Evolutionary conservation across 441 rosid species (phyloP), one percentile per base, ranked within the genome.

Genomic region (Manihot esculenta): DNA sequence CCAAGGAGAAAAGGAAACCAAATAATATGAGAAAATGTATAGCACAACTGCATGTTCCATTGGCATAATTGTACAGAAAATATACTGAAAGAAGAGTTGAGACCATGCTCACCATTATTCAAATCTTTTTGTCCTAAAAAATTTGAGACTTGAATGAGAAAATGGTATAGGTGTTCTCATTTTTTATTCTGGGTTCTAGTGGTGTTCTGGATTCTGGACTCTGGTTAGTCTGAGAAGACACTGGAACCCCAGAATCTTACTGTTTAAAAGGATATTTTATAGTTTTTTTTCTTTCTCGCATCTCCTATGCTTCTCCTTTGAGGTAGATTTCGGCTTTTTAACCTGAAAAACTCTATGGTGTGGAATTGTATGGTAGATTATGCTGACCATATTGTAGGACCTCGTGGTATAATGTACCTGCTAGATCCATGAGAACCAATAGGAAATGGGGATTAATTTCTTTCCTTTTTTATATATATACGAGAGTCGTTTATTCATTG

Each of bases 1-100:
- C 17, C 7, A 17, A 30, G 15, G 74, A 64, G 53, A 21, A 64
- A 74, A 20, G 3, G 45, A 20, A 27, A 5, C 33, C 13, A 12
- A 9, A 21, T 17, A 68, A n/a, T 11, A 1, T 12, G 49, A 49
- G 69, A 57, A 71, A 77, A 42, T 67, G 80, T 82, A 82, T 50
- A 82, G 88, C 64, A 50, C 56, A 53, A 50, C 59, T 21, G 18
- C 73, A 64, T 63, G 65, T 50, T 71, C 54, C 63, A 68, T 64
- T 67, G 69, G 35, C 79, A 47, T 64, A 67, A 62, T 61, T 80
- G 87, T 85, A 80, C 80, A 85, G 80, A 75, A 66, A 44, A 72
- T 64, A 60, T 65, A 49, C 62, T 21, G 64, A 54, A 72, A 71
- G 30, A 51, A 57, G 57, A 59, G 33, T 61, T 24, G 69, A 54